Evolutionary conservation across 2,329 filamentous ascomycete genomes (phyloP), one percentile per base, ranked within the genome.

Genomic region (Fusarium sp.): DNA sequence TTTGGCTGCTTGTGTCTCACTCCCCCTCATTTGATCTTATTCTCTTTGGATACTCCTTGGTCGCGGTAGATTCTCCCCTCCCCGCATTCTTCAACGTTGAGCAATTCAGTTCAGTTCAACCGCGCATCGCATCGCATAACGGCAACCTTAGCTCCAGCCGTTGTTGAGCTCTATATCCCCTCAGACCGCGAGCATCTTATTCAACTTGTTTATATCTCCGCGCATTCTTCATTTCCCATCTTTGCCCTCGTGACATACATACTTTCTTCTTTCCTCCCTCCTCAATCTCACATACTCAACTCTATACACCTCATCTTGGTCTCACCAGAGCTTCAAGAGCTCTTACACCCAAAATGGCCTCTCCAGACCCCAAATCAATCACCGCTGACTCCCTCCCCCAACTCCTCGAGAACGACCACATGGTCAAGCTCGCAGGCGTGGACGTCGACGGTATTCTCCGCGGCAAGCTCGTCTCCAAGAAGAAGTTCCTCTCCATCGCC

Each of bases 401-500:
- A 55, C 80, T 95, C 50, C 89, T 96, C 63, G 82, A 86, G 68
- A 73, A 90, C 76, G 94, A 97, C 79, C 85, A 81, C 49, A 90
- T 91, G 74, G 91, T 97, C 80, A 97, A 97, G 79, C 87, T 97
- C 39, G 94, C 92, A 11, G 94, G 94, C 39, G 81, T 96, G 64
- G 94, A 97, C 77, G 91, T 94, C 58, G 94, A 97, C 76, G 94
- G 94, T 68, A 88, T 93, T 50, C 84, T 97, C 55, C 92, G 94
- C 56, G 94, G 94, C 72, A 97, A 97, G 82, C 86, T 97, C 64
- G 89, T 97, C 80, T 93, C 93, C 72, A 97, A 97, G 85, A 91
- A 90, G 77, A 97, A 97, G 82, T 97, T 97, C 79, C 83, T 97
- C 36, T 93, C 91, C 29, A 87, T 97, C 52, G 90, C 90, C n/a